These are phyloP conservation scores for Pelargonium myrrhifolium DNA, from an alignment of 441 rosid species.

Conservation along the genomic window DNA sequence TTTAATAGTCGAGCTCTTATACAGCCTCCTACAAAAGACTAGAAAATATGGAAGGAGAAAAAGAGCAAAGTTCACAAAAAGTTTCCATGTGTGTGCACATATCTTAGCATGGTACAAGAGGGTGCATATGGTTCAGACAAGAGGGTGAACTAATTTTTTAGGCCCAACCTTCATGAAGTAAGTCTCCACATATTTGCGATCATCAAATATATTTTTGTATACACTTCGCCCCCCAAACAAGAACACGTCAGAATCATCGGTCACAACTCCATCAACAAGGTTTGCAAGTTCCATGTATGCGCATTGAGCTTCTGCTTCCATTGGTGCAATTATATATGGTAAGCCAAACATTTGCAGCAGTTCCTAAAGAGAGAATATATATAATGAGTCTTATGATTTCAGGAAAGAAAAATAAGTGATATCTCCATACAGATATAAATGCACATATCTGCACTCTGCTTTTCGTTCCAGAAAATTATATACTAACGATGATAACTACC, in stretches of 20 bases:
- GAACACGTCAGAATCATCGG: conserved; percentile 95
- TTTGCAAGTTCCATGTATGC: conserved; percentile 81
- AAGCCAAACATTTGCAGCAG: conserved; percentile 95
- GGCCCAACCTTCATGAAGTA: conserved; percentile 75
- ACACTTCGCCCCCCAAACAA: conserved; percentile 87
- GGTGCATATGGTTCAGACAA: not conserved
- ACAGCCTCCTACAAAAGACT: conserved; percentile 1
- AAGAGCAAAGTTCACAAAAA: not conserved
- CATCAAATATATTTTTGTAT: conserved; percentile 94
- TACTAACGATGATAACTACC: not conserved
- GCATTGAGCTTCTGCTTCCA: conserved; percentile 99
- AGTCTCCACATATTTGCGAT: conserved; percentile 95
- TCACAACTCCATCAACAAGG: conserved; percentile 94
- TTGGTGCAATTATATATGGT: conserved; percentile 93
- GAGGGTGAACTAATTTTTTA: conserved; percentile 1
- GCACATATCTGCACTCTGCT: conserved; percentile 3
- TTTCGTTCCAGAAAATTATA: not conserved
- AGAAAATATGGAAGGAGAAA: not conserved
- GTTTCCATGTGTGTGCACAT: not conserved
- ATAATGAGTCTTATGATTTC: not conserved
- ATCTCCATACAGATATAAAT: not conserved
- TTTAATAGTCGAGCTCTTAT: not conserved
- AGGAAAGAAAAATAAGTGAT: not conserved
- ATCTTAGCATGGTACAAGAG: not conserved
- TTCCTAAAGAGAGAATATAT: conserved; percentile 41